Conservation (phyloP, 768 basidiomycete genomes). For the Amyloporia xantha region DNA sequence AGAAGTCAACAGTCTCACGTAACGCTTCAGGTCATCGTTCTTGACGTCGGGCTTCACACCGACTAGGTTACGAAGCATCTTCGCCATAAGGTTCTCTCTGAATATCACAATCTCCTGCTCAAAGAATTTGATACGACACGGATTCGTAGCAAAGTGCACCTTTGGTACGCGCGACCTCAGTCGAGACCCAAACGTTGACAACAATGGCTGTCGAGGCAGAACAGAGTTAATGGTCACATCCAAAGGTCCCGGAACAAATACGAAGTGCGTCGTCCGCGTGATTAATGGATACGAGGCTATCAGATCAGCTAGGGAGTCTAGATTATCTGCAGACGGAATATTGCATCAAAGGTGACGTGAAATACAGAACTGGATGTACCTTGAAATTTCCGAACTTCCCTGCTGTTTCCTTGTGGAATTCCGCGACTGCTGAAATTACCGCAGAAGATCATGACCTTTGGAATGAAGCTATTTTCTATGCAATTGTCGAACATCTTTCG, state of each 20-base stretch:
- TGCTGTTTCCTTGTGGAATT: slow-evolving; percentile 68
- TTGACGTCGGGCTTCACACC: slow-evolving; percentile 77
- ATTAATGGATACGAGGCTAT: slow-evolving; percentile 77
- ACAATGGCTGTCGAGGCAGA: slow-evolving; percentile 75
- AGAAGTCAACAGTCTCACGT: slow-evolving; percentile 44
- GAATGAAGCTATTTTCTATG: slow-evolving; percentile 80
- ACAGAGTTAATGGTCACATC: slow-evolving; percentile 80
- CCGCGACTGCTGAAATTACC: slow-evolving; percentile 91
- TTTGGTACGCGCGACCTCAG: slow-evolving; percentile 72
- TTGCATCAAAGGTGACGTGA: neutral
- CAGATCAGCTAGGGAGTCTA: slow-evolving; percentile 80
- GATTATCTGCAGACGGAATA: slow-evolving; percentile 56
- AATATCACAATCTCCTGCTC: slow-evolving; percentile 94
- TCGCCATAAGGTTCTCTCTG: slow-evolving; percentile 87
- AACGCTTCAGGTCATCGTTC: slow-evolving; percentile 81
- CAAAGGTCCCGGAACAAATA: slow-evolving; percentile 90
- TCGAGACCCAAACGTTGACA: slow-evolving; percentile 65
- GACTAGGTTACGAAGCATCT: slow-evolving; percentile 88
- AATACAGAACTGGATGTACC: slow-evolving; percentile 35
- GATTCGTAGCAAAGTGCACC: slow-evolving; percentile 80
- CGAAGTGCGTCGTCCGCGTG: slow-evolving; percentile 75
- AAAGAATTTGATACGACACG: slow-evolving; percentile 92
- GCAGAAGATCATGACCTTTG: slow-evolving; percentile 85
- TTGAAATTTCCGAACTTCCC: slow-evolving; percentile 79
- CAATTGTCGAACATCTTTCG: slow-evolving; percentile 86